Conservation (phyloP, 805 yeast species). For the Metschnikowia matae region DNA sequence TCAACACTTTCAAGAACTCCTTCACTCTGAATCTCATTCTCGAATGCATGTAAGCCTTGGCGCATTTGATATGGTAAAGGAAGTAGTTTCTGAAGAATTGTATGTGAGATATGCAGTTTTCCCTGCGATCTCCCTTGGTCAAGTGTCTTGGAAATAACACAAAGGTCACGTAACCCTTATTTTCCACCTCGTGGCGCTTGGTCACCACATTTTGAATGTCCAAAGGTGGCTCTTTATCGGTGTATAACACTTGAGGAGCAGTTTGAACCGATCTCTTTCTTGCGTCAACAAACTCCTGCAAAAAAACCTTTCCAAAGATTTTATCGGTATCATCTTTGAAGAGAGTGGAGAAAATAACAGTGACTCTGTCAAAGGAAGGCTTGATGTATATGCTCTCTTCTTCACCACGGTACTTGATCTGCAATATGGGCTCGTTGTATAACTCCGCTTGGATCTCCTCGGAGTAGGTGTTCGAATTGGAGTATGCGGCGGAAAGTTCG, state of each 20-base stretch:
- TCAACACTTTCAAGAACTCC: conserved; percentile 90
- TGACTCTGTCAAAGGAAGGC: conserved; percentile 93
- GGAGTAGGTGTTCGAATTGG: conserved; percentile 39
- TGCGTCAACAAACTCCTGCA: conserved; percentile 94
- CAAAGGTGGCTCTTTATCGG: conserved; percentile 88
- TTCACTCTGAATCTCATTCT: conserved; percentile 96
- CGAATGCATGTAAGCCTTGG: conserved; percentile 96
- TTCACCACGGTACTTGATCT: conserved; percentile 76
- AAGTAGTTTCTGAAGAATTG: conserved; percentile 92
- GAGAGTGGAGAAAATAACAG: conserved; percentile 90
- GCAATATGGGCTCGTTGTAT: conserved; percentile 55
- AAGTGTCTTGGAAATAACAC: conserved; percentile 82
- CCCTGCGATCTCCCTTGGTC: conserved; percentile 58
- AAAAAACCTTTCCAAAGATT: conserved; percentile 80
- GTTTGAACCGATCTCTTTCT: conserved; percentile 93
- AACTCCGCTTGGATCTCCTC: conserved; percentile 43
- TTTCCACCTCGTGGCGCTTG: conserved; percentile 42
- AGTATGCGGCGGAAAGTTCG: conserved; percentile 49
- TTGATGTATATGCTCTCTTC: conserved; percentile 86
- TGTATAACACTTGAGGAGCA: conserved; percentile 95
- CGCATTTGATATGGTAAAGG: conserved; percentile 98
- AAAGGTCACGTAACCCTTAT: conserved; percentile 55
- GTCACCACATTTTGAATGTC: conserved; percentile 48
- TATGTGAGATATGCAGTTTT: conserved; percentile 86
- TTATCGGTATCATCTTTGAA: conserved; percentile 97